Conservation (phyloP, 345 rosid species). For the Leavenworthia alabamica region DNA sequence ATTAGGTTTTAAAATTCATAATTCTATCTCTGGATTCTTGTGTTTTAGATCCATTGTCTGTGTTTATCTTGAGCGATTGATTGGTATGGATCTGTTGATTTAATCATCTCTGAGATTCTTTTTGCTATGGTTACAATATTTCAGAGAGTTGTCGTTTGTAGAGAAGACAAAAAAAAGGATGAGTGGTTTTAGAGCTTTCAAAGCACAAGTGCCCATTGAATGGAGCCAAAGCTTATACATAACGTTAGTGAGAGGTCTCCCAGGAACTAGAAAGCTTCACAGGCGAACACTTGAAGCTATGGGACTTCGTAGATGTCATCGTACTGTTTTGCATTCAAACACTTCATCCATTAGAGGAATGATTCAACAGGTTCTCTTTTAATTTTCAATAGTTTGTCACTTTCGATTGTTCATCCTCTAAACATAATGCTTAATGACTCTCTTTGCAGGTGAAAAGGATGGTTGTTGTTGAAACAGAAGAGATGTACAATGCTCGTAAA, state of each 20-base stretch:
- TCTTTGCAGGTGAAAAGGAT: slow-evolving; percentile 57
- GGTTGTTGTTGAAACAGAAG: slow-evolving; percentile 71
- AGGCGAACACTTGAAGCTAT: slow-evolving; percentile 74
- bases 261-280: slow-evolving; percentile 77
- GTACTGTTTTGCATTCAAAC: slow-evolving; percentile 60
- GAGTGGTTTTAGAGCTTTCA: slow-evolving; percentile 79
- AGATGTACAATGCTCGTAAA: slow-evolving; percentile 73
- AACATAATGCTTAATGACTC: not conserved
- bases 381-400: not conserved
- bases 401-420: not conserved
- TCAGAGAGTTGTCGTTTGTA: slow-evolving; percentile 5
- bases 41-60: not conserved
- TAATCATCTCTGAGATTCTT: not conserved
- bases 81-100: not conserved
- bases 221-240: slow-evolving; percentile 65
- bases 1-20: not conserved
- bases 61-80: not conserved
- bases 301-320: slow-evolving; percentile 63
- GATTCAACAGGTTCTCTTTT: slow-evolving; percentile 54
- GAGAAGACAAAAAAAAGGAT: slow-evolving; percentile 24
- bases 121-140: not conserved
- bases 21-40: not conserved
- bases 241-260: slow-evolving; percentile 75
- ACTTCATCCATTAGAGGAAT: slow-evolving; percentile 66
- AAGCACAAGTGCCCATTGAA: slow-evolving; percentile 52